phyloP scores from a whole-genome alignment of 164 flowering plant genomes.

The Tinospora cordifolia region DNA sequence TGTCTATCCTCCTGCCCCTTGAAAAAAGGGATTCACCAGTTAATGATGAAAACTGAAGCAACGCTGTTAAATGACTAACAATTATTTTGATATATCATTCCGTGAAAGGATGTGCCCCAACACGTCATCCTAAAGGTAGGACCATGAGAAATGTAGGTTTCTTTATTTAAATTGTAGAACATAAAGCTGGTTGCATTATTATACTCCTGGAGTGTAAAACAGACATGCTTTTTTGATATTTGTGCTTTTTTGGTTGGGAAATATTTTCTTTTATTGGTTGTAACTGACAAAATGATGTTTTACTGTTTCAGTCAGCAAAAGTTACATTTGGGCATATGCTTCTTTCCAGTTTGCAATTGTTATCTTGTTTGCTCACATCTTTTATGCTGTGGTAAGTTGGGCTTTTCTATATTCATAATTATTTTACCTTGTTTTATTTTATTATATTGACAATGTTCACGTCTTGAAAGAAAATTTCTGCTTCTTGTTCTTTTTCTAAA shows the following conservation, averaged over 20 bases:
- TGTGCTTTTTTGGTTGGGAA: background rate
- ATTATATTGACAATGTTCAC: background rate
- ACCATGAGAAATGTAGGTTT: background rate
- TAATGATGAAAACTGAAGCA: no score
- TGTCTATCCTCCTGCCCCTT: no score
- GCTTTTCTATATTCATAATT: slow-evolving; percentile 3
- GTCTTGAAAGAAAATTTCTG: background rate
- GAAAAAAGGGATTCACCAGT: no score
- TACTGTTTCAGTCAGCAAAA: slow-evolving; percentile 56
- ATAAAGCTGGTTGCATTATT: background rate
- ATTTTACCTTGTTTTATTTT: background rate
- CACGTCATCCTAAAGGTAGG: background rate
- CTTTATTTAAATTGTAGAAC: background rate
- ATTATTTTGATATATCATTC: background rate
- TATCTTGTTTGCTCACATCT: slow-evolving; percentile 73
- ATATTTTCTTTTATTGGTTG: background rate
- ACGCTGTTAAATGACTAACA: background rate
- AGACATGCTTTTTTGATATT: background rate
- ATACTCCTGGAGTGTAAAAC: background rate
- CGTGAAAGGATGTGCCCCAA: background rate
- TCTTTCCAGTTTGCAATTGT: slow-evolving; percentile 77
- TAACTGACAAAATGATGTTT: background rate
- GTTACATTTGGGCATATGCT: slow-evolving; percentile 84
- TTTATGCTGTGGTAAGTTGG: slow-evolving; percentile 62
- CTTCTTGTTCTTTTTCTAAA: background rate